Percentiles rank a stretch among this genome's conserved stretches.
These are phyloP conservation scores for Grifola frondosa DNA, from an alignment of 1,284 basidiomycete genomes.

Conservation along the genomic window DNA sequence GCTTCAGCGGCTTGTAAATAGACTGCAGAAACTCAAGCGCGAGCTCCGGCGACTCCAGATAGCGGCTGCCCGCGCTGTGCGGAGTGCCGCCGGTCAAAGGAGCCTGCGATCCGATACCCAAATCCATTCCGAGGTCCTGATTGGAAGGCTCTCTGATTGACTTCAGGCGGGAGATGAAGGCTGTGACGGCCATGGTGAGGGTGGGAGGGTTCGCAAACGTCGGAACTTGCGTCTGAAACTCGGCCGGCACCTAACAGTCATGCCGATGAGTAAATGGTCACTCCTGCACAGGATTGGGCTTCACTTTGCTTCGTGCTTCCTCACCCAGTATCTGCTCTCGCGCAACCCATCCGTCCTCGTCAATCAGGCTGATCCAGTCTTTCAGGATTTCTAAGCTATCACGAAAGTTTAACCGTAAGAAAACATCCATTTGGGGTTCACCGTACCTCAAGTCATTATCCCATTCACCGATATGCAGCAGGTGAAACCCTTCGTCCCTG, in stretches of 20 bases:
- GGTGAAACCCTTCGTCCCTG: constrained; percentile 96
- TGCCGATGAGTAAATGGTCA: constrained; percentile 1
- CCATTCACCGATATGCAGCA: constrained; percentile 88
- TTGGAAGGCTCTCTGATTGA: constrained; percentile 46
- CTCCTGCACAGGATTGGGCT: constrained; percentile 6
- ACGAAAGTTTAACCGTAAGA: neutral
- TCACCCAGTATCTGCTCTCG: constrained; percentile 95
- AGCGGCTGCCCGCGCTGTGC: constrained; percentile 39
- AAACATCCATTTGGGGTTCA: neutral
- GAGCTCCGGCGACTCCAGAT: constrained; percentile 58
- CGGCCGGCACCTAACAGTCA: constrained; percentile 67
- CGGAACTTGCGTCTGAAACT: constrained; percentile 92
- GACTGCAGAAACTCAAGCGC: constrained; percentile 70
- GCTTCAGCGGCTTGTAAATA: constrained; percentile 81
- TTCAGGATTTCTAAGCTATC: constrained; percentile 82
- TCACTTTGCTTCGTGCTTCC: constrained; percentile 89
- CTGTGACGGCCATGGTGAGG: constrained; percentile 85
- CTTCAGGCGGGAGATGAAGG: constrained; percentile 79
- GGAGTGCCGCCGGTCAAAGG: constrained; percentile 37
- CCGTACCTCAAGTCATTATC: constrained; percentile 84
- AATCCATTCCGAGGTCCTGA: constrained; percentile 65
- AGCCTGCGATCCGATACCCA: constrained; percentile 46
- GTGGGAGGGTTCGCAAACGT: constrained; percentile 94
- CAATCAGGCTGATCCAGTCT: constrained; percentile 88
- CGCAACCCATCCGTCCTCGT: constrained; percentile 93